Base-by-base conservation (phyloP, 371 early-diverging fungal species). In the Mucor sp. region DNA sequence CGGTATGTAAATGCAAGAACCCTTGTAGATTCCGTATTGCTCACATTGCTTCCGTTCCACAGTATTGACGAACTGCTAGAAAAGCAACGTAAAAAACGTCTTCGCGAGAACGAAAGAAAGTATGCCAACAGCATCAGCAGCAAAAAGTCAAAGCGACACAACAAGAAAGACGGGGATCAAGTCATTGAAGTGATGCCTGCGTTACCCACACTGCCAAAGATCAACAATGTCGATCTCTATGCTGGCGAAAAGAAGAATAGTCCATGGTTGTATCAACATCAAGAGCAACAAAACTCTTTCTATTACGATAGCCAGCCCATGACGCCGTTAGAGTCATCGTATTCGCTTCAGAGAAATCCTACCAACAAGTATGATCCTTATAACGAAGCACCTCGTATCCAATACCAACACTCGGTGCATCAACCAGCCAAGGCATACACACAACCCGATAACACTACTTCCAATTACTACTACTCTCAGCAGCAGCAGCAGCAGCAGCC, bases 21-120 rank as follows among this genome's bases (percentile, higher is more conserved):
- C n/a, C n/a, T n/a, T n/a, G n/a, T n/a, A n/a, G n/a, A n/a, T n/a
- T n/a, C n/a, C n/a, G n/a, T n/a, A n/a, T n/a, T 8, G n/a, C 17
- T 37, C 4, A 43, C 39, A 8, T n/a, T n/a, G 33, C 9, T 33
- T 11, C 37, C 0, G 21, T 23, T 21, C 3, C 15, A 35, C 19
- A 78, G 79, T 15, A 81, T 81, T 39, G 48, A 74, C 19, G 78
- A 81, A 50, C 25, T 81, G 1, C 44, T 81, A 2, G 72, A 76
- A 35, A 81, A 77, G 35, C 81, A 81, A 32, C 69, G 72, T 25
- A 68, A 71, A 33, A 76, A 71, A 21, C 70, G 81, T 14, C 17
- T 78, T 9, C 63, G 58, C 28, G 69, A 71, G 21, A 58, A 66
- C 33, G 75, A 78, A 19, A 25, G 53, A 53, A 75, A 74, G 55